A percentile compares a stretch with the other conserved stretches of the same genome.
phyloP scores from a whole-genome alignment of 768 basidiomycete species.

The Fomitopsis serialis region DNA sequence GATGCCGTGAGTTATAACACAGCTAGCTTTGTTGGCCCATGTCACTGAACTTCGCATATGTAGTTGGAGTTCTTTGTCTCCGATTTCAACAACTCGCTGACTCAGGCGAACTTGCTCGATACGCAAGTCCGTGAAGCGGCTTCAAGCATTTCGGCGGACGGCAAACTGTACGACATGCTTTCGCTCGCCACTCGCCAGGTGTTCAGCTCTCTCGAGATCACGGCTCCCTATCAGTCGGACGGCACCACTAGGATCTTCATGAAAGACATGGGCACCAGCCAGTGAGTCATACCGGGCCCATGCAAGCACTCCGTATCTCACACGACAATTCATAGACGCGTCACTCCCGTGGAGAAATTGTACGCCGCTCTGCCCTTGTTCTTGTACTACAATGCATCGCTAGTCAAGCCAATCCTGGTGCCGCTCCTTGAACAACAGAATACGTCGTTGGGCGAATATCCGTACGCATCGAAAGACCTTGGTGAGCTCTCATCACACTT shows the following conservation, averaged over 20 bases:
- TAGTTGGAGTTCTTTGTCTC: slow-evolving; percentile 12
- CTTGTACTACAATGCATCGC: slow-evolving; percentile 24
- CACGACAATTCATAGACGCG: slow-evolving; percentile 9
- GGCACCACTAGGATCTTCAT: slow-evolving; percentile 14
- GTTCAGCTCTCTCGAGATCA: slow-evolving; percentile 20
- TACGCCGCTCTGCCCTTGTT: slow-evolving; percentile 24
- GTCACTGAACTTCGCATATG: neutral
- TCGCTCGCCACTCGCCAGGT: slow-evolving; percentile 22
- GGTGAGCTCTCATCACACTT: slow-evolving; percentile 7
- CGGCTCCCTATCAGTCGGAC: slow-evolving; percentile 14
- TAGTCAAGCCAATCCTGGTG: slow-evolving; percentile 18
- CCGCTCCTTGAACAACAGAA: slow-evolving; percentile 23
- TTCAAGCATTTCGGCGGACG: slow-evolving; percentile 12
- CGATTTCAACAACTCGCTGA: slow-evolving; percentile 13
- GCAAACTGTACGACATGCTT: slow-evolving; percentile 13
- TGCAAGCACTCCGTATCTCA: neutral
- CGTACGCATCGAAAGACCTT: slow-evolving; percentile 22
- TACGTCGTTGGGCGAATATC: slow-evolving; percentile 4
- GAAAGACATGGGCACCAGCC: slow-evolving; percentile 3
- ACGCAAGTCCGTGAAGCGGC: slow-evolving; percentile 15
- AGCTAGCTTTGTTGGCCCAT: neutral
- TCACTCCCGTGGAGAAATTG: slow-evolving; percentile 27
- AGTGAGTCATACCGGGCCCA: neutral
- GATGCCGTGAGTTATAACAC: slow-evolving; percentile 12
- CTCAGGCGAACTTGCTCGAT: slow-evolving; percentile 17